These are phyloP conservation scores for Xerocomellus dryophilus DNA, from an alignment of 768 basidiomycete genomes.

Conservation along the genomic window DNA sequence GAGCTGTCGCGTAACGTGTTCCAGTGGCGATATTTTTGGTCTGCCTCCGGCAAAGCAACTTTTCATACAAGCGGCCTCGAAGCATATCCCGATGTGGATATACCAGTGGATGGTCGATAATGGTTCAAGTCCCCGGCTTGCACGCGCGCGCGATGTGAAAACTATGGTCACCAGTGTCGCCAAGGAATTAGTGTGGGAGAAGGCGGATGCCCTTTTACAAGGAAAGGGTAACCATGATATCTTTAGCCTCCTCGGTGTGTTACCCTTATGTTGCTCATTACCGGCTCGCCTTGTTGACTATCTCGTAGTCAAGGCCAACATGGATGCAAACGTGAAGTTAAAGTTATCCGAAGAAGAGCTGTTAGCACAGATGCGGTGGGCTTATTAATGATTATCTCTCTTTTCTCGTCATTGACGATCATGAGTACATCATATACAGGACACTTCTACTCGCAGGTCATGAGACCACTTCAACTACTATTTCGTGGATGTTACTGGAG, in stretches of 20 bases:
- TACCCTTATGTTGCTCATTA: background rate
- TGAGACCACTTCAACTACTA: conserved; percentile 56
- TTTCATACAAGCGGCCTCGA: conserved; percentile 5
- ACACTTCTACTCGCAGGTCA: conserved; percentile 48
- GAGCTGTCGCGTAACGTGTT: too few species aligned
- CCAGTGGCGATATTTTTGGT: conserved; percentile 13
- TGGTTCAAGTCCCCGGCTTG: background rate
- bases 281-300: background rate
- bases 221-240: conserved; percentile 14
- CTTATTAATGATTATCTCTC: background rate
- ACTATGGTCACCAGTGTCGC: background rate
- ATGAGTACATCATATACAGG: conserved; percentile 20
- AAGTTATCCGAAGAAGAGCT: conserved; percentile 17
- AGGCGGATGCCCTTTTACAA: conserved; percentile 4
- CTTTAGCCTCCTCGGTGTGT: conserved; percentile 36
- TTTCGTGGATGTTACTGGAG: conserved; percentile 60
- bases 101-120: conserved; percentile 1
- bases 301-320: conserved; percentile 21
- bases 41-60: conserved; percentile 1
- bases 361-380: conserved; percentile 15
- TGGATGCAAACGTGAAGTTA: conserved; percentile 18
- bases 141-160: background rate
- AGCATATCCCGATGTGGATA: conserved; percentile 1
- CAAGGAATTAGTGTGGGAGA: conserved; percentile 6
- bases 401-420: background rate